Conservation (phyloP, 768 basidiomycete genomes). For the Russula sp. region DNA sequence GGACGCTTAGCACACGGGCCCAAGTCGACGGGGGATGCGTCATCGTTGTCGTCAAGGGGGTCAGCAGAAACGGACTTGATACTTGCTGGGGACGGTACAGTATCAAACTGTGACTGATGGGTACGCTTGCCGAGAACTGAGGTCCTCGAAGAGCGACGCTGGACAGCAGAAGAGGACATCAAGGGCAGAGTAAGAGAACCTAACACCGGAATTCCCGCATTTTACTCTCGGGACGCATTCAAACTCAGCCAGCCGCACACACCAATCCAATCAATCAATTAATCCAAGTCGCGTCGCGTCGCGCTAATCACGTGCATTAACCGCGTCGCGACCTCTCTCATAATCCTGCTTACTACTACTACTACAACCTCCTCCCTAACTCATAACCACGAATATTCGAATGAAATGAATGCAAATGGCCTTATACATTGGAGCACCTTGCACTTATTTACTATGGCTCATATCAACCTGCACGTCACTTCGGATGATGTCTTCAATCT, state of each 20-base stretch:
- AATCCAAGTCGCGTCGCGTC: constrained; percentile 25
- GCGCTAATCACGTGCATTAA: constrained; percentile 10
- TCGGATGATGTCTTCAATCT: too few relatives aligned
- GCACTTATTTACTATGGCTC: too few relatives aligned
- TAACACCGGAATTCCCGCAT: constrained; percentile 14
- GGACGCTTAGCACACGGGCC: constrained; percentile 64
- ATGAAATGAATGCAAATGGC: too few relatives aligned
- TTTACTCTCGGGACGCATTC: constrained; percentile 24
- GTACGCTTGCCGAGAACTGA: constrained; percentile 34
- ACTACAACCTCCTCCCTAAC: too few relatives aligned
- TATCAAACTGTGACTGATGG: constrained; percentile 27
- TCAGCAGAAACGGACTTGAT: constrained; percentile 13
- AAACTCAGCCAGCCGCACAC: constrained; percentile 27
- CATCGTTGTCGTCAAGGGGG: constrained; percentile 17
- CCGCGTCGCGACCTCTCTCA: constrained; percentile 7
- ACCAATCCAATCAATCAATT: too few relatives aligned
- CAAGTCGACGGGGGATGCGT: constrained; percentile 46
- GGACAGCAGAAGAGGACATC: constrained; percentile 20
- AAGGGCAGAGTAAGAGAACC: constrained; percentile 8
- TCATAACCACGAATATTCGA: too few relatives aligned
- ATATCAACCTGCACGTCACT: too few relatives aligned
- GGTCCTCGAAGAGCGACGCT: constrained; percentile 23
- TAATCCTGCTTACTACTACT: constrained; percentile 16
- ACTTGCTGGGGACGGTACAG: constrained; percentile 34
- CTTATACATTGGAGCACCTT: too few relatives aligned